Evolutionary conservation across 2,329 filamentous ascomycete genomes (phyloP).

Genomic region (Sarocladiaceae sp.): DNA sequence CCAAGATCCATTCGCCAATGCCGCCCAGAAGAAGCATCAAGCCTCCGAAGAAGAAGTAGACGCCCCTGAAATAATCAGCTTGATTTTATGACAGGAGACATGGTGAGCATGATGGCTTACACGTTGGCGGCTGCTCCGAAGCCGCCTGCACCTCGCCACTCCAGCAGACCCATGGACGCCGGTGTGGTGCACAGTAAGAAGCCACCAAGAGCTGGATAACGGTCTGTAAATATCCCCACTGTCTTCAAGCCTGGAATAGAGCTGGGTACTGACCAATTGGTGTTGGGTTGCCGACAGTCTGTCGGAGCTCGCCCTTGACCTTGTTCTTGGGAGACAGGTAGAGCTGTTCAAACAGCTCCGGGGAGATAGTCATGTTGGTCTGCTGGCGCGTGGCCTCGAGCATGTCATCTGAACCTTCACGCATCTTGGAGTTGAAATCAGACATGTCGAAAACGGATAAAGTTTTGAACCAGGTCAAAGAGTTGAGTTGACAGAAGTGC

Average conservation of each 20-base stretch:
- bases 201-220: conserved; percentile 19
- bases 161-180: conserved; percentile 21
- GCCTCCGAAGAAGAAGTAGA: conserved; percentile 39
- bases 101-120: conserved; percentile 13
- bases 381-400: conserved; percentile 1
- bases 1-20: conserved; percentile 44
- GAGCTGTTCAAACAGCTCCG: conserved; percentile 47
- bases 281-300: conserved; percentile 47
- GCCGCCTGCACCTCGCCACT: conserved; percentile 24
- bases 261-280: conserved; percentile 28
- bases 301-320: conserved; percentile 39
- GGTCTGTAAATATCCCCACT: neutral
- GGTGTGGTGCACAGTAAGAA: conserved; percentile 25
- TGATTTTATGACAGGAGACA: neutral
- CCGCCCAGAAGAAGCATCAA: conserved; percentile 38
- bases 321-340: conserved; percentile 41
- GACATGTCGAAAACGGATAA: neutral
- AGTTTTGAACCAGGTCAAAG: neutral
- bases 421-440: neutral
- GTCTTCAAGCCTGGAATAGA: no score
- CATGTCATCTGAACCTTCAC: neutral
- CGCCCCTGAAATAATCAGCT: conserved; percentile 17
- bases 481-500: neutral
- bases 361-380: conserved; percentile 34
- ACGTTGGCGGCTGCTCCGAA: conserved; percentile 24